Evolutionary conservation across 2,329 filamentous ascomycete genomes (phyloP).

Genomic region (Verticillium albo-atrum): DNA sequence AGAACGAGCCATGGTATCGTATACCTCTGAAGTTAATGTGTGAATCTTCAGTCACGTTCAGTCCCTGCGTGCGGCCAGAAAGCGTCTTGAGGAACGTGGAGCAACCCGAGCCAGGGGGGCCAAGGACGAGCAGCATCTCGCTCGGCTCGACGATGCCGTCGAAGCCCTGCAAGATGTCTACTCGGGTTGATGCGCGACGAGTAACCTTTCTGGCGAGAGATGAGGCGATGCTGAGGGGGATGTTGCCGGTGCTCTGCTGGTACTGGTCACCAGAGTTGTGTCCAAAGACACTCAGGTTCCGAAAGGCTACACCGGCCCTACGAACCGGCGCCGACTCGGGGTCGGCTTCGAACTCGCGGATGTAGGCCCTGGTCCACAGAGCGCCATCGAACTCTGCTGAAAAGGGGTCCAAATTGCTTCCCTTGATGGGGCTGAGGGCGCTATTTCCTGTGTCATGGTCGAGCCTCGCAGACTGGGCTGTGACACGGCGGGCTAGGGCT

Average conservation of each 20-base stretch:
- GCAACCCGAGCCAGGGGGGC: conserved; percentile 54
- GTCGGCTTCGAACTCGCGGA: conserved; percentile 19
- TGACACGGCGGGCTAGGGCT: conserved; percentile 6
- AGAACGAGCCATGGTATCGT: not conserved
- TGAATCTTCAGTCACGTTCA: conserved; percentile 15
- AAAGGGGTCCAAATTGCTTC: conserved; percentile 15
- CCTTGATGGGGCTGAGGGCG: conserved; percentile 8
- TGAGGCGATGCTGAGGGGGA: conserved; percentile 12
- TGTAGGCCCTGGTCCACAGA: conserved; percentile 20
- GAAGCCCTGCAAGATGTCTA: conserved; percentile 21
- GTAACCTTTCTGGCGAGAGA: conserved; percentile 2
- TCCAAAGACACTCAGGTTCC: conserved; percentile 19
- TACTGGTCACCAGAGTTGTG: conserved; percentile 17
- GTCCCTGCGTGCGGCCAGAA: conserved; percentile 13
- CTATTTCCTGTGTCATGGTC: not conserved
- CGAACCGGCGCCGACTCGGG: conserved; percentile 15
- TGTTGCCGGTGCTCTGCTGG: conserved; percentile 18
- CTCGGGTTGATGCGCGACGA: conserved; percentile 1
- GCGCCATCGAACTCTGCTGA: conserved; percentile 19
- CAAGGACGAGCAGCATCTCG: conserved; percentile 56
- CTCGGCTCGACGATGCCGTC: conserved; percentile 32
- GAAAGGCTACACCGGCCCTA: conserved; percentile 21
- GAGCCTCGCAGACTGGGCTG: not conserved
- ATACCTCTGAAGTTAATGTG: conserved; percentile 16
- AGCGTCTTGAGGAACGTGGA: conserved; percentile 63